A percentile compares a stretch with the other conserved stretches of the same genome.
Evolutionary conservation across 73 alveolate genomes (phyloP).

Genomic region (Tetrahymena borealis): DNA sequence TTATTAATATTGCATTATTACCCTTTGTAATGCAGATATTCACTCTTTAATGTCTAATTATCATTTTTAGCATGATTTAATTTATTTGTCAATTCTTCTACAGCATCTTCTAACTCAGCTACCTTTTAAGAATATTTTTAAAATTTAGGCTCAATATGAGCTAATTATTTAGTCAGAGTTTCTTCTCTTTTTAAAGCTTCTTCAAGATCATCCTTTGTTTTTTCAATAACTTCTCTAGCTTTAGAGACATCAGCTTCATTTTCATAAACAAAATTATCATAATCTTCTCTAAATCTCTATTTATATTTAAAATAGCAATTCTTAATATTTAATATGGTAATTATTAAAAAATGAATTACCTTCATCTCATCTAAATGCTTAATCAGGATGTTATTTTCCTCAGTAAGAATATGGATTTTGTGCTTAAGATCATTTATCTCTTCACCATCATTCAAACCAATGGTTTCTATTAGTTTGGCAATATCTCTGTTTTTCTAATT

Average conservation of each 20-base stretch:
- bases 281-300: not conserved
- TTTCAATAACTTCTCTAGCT: conserved; percentile 2
- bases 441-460: not conserved
- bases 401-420: not conserved
- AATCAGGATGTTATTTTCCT: not conserved
- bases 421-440: not conserved
- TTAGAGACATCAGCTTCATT: not conserved
- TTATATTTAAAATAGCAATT: not conserved
- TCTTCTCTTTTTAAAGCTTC: not conserved
- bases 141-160: not conserved
- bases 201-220: not conserved
- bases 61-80: not conserved
- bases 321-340: not conserved
- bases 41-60: not conserved
- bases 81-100: not conserved
- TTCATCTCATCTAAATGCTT: not conserved
- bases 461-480: not conserved
- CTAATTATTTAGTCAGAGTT: not conserved
- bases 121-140: not conserved
- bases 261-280: not conserved
- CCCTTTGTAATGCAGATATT: not conserved
- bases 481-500: not conserved
- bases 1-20: not conserved
- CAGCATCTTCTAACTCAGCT: not conserved
- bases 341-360: not conserved